Base-by-base conservation (phyloP, 2,329 filamentous ascomycete species). In the Exophiala bonariae region DNA sequence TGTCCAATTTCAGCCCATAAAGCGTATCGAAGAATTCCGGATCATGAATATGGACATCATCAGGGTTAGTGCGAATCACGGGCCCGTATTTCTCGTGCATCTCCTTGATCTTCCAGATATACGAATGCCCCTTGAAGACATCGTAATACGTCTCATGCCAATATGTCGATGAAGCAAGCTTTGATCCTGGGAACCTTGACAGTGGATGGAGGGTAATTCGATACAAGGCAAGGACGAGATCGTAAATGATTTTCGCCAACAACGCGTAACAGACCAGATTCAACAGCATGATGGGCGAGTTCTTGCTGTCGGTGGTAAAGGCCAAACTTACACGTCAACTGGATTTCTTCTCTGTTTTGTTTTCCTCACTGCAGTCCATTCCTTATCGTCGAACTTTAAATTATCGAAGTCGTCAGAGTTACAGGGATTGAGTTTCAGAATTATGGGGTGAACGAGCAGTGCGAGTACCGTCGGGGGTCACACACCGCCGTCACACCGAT, bases 11-110 rank as follows among this genome's bases (percentile, higher is more conserved):
- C 33, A 51, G 49, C 0, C 57, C 55, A 35, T 57, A 57, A 17
- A 57, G 39, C 20, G 43, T 26, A 26, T 57, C 54, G 18, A 52
- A 55, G 39, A 52, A 57, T 22, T 55, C 49, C 26, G 52, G 41
- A 16, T 57, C 54, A 23, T 52, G 42, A 19, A 57, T 52, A 35
- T 57, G 54, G 36, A 57, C 47, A 35, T 57, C 54, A 35, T 57
- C 48, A 4, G 54, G 54, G 14, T 51, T 55, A 26, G 52, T 52
- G 40, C 54, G 54, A 30, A 57, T 50, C 16, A 57, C 39, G 10
- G 54, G 52, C 61, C 67, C 67, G 38, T 70, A 67, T 55, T 59
- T 54, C 37, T 64, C 41, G 49, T 68, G 63, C 61, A 67, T 65
- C 11, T 56, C 52, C 30, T 62, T 52, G 20, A 64, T 64, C 32